These are phyloP conservation scores for Nakazawaea sp. DNA, from an alignment of 805 yeast species.

Conservation along the genomic window DNA sequence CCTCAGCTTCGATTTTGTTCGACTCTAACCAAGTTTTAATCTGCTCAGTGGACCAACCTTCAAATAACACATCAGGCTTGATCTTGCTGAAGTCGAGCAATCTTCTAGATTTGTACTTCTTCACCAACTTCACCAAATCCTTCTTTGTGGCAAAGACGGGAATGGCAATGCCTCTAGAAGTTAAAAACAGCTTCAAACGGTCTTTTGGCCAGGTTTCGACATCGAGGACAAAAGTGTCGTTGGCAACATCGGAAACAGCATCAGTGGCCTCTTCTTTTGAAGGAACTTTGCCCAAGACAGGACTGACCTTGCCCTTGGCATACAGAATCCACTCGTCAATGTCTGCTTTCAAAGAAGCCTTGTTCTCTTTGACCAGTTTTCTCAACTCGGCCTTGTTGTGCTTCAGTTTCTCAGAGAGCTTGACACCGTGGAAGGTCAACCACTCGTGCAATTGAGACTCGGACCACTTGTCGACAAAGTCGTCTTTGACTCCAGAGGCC, in stretches of 20 bases:
- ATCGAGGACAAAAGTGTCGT: slow-evolving; percentile 38
- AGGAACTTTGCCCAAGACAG: slow-evolving; percentile 15
- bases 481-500: slow-evolving; percentile 32
- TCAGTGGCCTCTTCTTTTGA: slow-evolving; percentile 19
- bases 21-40: slow-evolving; percentile 32
- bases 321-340: slow-evolving; percentile 28
- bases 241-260: slow-evolving; percentile 30
- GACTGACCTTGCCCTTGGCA: slow-evolving; percentile 24
- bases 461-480: slow-evolving; percentile 45
- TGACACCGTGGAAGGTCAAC: slow-evolving; percentile 38
- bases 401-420: slow-evolving; percentile 26
- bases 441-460: slow-evolving; percentile 49
- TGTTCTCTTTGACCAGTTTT: slow-evolving; percentile 26
- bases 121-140: slow-evolving; percentile 32
- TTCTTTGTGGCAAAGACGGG: slow-evolving; percentile 32
- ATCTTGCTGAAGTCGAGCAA: slow-evolving; percentile 18
- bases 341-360: slow-evolving; percentile 29
- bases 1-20: slow-evolving; percentile 21
- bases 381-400: slow-evolving; percentile 28
- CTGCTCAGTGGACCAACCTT: slow-evolving; percentile 31
- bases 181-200: slow-evolving; percentile 33
- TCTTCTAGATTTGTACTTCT: slow-evolving; percentile 26
- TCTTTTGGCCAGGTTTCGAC: slow-evolving; percentile 41
- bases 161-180: slow-evolving; percentile 31
- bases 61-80: slow-evolving; percentile 22